Evolutionary conservation across 108 stramenopile genomes (phyloP), one percentile per base, ranked within the genome.

Genomic region (Fragilaria radians): DNA sequence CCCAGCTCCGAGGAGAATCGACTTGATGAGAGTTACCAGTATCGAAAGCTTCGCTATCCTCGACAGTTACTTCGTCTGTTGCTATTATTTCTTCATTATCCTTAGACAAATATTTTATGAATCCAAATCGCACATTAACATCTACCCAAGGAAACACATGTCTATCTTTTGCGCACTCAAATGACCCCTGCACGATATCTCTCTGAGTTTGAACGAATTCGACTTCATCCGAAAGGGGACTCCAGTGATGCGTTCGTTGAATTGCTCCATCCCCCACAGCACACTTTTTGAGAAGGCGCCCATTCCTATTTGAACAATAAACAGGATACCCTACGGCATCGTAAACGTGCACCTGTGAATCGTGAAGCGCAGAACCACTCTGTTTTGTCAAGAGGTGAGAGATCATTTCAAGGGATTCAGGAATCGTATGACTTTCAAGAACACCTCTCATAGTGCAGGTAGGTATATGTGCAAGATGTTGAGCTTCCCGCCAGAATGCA

Each of bases 301-400:
- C 85, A 52, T 93, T 93, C 23, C 88, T 74, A 56, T 93, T 93
- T 26, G 67, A 73, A 48, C 80, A 72, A 65, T 86, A 88, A 9
- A 90, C 73, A 14, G 92, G 92, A 49, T 90, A 69, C 30, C 92
- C 92, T 9, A 93, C 92, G 29, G 92, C 88, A 61, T 93, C 92
- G 58, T 72, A 88, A 3, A 88, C 88, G 58, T 90, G 88, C 19
- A 93, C 92, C 59, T 93, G 92, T 14, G 81, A 82, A 59, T 93
- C 92, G 61, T 93, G 92, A 19, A 84, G 70, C 23, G 68, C 66
- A 25, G 82, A 88, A 17, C 92, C 92, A 65, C 86, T 86, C 62
- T 89, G 88, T 48, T 93, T 93, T 9, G 92, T 82, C 45, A 93
- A 63, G 48, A 78, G 63, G 45, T 85, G 81, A 5, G 74, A 73